These are phyloP conservation scores for Avena insularis DNA, from an alignment of 176 grass and related monocot species.

Conservation along the genomic window DNA sequence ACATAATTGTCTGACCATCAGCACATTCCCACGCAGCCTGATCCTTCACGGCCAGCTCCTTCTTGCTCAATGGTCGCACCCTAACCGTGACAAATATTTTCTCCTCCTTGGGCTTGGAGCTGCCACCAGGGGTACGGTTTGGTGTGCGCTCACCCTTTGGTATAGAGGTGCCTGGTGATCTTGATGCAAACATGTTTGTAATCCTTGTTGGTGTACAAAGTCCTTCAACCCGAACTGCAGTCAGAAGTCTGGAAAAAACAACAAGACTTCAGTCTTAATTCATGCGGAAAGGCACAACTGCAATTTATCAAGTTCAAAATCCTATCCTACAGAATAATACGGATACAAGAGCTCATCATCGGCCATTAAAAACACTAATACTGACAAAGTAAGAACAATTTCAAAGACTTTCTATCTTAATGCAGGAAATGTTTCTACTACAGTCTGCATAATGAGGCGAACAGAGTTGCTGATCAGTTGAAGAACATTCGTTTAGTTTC, in stretches of 20 bases:
- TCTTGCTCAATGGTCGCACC: conserved; percentile 76
- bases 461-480: background rate
- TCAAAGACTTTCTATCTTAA: background rate
- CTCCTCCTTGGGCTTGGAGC: conserved; percentile 78
- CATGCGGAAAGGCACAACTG: background rate
- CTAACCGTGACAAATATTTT: conserved; percentile 99
- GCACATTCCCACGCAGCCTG: conserved; percentile 71
- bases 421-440: background rate
- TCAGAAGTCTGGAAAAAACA: conserved; percentile 8
- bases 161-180: conserved; percentile 62
- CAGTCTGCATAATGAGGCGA: background rate
- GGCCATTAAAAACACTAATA: background rate
- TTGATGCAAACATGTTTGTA: conserved; percentile 54
- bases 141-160: conserved; percentile 78
- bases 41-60: conserved; percentile 66
- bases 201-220: conserved; percentile 1
- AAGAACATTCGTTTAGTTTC: background rate
- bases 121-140: conserved; percentile 78
- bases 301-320: background rate
- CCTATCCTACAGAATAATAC: background rate
- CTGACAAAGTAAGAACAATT: background rate
- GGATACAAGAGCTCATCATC: background rate
- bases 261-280: conserved; percentile 11
- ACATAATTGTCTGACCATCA: conserved; percentile 73
- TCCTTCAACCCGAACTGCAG: conserved; percentile 12